Base-by-base conservation (phyloP, 2,329 filamentous ascomycete genomes). In the Alternaria incomplexa region DNA sequence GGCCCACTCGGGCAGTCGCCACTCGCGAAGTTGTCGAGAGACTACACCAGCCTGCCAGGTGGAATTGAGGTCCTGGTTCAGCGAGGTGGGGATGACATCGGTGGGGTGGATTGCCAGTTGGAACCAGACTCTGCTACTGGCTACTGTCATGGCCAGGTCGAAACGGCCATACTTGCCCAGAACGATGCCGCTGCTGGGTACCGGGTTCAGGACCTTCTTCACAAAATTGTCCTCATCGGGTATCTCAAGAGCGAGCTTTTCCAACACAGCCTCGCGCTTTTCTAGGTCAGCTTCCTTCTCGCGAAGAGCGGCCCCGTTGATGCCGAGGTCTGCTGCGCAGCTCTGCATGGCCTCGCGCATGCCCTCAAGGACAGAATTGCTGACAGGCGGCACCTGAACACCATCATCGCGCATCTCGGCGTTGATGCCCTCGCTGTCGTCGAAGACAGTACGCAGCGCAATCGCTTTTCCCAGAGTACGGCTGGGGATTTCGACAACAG, bases 331-430 rank as follows among this genome's bases (percentile, higher is more conserved):
- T 2, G 90, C 89, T 53, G 90, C 93, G 43, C 90, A 91, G 52
- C 92, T 90, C 1, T 88, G 82, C 6, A 97, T 88, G 2, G 94
- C 93, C 61, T 90, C 89, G 73, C 92, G 89, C 91, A 97, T 96
- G 77, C 97, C 94, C 40, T 91, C 90, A 13, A 95, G 78, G 10
- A 98, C 91, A 0, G 95, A 96, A 61, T 90, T 91, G n/a, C 92
- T 91, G 1, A 89, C 89, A 0, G 90, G 72, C 1, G 86, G 82
- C 3, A 96, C 86, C n/a, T 92, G 87, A 1, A 99, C 87, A 10
- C 96, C 96, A 70, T 99, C 96, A 65, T 95, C 91, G 74, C 95
- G 97, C 94, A 99, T 98, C 83, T 99, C 96, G 0, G 91, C 87
- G 72, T 98, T 98, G 82, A 99, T 97, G 55, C 96, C 96, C 20